Evolutionary conservation across 768 basidiomycete genomes (phyloP), one percentile per base, ranked within the genome.

Genomic region (Hemileccinum impolitum): DNA sequence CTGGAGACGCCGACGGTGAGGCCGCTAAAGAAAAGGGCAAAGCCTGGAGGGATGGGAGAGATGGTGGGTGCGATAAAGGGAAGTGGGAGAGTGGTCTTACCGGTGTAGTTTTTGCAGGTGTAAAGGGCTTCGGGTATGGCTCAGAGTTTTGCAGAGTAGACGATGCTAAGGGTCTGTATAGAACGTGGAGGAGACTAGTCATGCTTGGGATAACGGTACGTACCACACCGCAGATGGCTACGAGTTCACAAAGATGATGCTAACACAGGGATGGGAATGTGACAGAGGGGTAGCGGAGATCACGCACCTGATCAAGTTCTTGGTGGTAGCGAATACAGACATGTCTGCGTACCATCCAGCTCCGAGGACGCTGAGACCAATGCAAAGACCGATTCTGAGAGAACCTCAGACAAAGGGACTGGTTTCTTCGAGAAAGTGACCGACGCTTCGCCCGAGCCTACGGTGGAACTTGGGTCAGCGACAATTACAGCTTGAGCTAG

Each of bases 221-320:
- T 70, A 94, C 91, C 45, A 92, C 90, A 49, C 90, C 96, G 72
- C 98, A 98, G 63, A 99, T 98, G 50, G 95, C 96, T 25, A 99
- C 94, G 63, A 97, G 95, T 74, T 98, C 95, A 69, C 95, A 97
- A 77, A 97, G 63, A 99, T 97, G 74, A 98, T 93, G 58, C 95
- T 97, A n/a, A n/a, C n/a, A n/a, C n/a, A n/a, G n/a, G 15, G 35
- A 28, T 39, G 21, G 37, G 45, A 28, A 26, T 17, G 15, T 8
- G 5, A 23, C 12, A 13, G 15, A 28, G 11, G 28, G 28, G n/a
- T n/a, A n/a, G 5, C 6, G 23, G 23, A 23, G 23, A 6, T 23
- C 6, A 12, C 78, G 45, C 43, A 92, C 94, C 91, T 94, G 60
- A 99, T 96, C 68, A 98, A 69, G 67, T 99, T 99, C 80, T 99